phyloP scores from a whole-genome alignment of 345 rosid genomes.

The Brassica juncea region DNA sequence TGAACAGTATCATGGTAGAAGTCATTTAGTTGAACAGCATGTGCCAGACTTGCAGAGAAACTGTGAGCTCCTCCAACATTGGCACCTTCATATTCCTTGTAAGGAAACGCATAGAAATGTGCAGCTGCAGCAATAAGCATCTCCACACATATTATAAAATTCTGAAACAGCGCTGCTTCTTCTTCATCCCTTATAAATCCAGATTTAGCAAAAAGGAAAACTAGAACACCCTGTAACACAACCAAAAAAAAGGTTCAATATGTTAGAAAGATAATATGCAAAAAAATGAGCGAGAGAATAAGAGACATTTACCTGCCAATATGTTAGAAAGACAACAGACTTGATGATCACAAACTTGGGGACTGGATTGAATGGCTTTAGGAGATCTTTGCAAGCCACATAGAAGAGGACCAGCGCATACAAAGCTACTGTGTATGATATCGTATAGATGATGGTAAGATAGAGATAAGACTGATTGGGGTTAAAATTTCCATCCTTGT shows the following conservation, averaged over 20 bases:
- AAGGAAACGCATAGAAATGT: slow-evolving; percentile 93
- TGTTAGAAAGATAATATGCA: too few relatives aligned
- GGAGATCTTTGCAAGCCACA: slow-evolving; percentile 96
- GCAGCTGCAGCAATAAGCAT: slow-evolving; percentile 98
- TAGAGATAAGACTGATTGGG: slow-evolving; percentile 87
- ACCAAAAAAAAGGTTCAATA: slow-evolving; percentile 1
- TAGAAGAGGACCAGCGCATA: slow-evolving; percentile 89
- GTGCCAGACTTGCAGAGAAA: slow-evolving; percentile 78
- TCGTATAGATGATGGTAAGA: slow-evolving; percentile 86
- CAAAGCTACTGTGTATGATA: slow-evolving; percentile 86
- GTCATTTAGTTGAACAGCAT: slow-evolving; percentile 90
- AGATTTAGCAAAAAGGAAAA: slow-evolving; percentile 95
- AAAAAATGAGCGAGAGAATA: too few relatives aligned
- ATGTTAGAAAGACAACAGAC: slow-evolving; percentile 94
- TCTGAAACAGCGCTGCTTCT: slow-evolving; percentile 87
- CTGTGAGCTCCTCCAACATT: slow-evolving; percentile 73
- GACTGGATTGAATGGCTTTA: slow-evolving; percentile 97
- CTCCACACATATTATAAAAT: slow-evolving; percentile 89
- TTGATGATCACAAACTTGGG: slow-evolving; percentile 94
- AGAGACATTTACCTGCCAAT: slow-evolving; percentile 84
- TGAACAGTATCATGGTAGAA: slow-evolving; percentile 98
- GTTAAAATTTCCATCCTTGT: slow-evolving; percentile 93
- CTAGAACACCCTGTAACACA: slow-evolving; percentile 76
- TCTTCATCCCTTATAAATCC: slow-evolving; percentile 74
- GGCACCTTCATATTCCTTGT: slow-evolving; percentile 97